These are phyloP conservation scores for Ramularia collo-cygni DNA, from an alignment of 2,329 filamentous ascomycete genomes.

Conservation along the genomic window DNA sequence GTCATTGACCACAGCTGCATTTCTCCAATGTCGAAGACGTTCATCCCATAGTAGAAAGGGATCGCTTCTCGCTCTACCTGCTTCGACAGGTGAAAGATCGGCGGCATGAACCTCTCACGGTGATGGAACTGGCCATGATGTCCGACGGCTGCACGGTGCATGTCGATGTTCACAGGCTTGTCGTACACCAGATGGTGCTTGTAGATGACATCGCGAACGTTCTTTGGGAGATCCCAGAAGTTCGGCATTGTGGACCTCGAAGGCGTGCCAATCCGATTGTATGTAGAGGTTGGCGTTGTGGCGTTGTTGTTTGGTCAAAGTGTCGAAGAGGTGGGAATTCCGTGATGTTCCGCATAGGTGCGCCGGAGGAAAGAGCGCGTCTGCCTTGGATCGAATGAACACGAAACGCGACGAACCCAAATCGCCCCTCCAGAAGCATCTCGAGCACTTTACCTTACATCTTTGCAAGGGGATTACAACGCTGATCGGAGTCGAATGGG, in stretches of 20 bases:
- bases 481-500: too few relatives aligned
- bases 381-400: too few relatives aligned
- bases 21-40: conserved; percentile 5
- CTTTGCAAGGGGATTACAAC: too few relatives aligned
- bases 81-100: conserved; percentile 10
- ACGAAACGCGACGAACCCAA: too few relatives aligned
- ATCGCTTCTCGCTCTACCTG: conserved; percentile 18
- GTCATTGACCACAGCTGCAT: neutral
- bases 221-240: conserved; percentile 21
- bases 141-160: neutral
- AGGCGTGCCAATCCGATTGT: too few relatives aligned
- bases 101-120: conserved; percentile 8
- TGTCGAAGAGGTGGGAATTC: too few relatives aligned
- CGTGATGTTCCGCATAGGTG: too few relatives aligned
- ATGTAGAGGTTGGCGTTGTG: neutral
- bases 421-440: too few relatives aligned
- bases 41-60: conserved; percentile 19
- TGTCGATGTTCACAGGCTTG: conserved; percentile 5
- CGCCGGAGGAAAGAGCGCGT: too few relatives aligned
- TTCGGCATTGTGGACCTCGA: conserved; percentile 19
- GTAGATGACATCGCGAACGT: conserved; percentile 22
- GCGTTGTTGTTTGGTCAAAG: neutral
- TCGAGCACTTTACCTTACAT: too few relatives aligned
- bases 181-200: conserved; percentile 18
- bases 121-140: neutral